phyloP scores from a whole-genome alignment of 2,329 filamentous ascomycete genomes.

The Diaporthe nobilis region DNA sequence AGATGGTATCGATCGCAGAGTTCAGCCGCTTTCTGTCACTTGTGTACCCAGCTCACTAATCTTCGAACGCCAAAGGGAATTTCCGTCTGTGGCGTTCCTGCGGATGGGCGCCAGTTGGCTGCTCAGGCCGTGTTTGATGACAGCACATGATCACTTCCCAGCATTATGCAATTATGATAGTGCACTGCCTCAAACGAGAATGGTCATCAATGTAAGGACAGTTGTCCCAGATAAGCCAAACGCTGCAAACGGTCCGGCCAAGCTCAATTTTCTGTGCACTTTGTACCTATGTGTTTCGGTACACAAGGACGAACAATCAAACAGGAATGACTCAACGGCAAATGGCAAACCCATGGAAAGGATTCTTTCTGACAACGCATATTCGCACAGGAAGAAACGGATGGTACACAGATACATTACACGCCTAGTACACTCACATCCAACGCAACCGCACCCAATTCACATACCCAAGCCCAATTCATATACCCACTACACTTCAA shows the following conservation, averaged over 20 bases:
- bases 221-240: no score
- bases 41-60: no score
- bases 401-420: no score
- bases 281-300: neutral
- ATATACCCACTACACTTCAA: no score
- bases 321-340: neutral
- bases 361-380: no score
- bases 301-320: no score
- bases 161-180: neutral
- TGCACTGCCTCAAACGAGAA: neutral
- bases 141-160: neutral
- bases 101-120: neutral
- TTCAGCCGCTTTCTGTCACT: neutral
- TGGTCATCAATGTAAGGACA: neutral
- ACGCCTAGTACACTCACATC: no score
- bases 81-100: neutral
- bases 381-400: no score
- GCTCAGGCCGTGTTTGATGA: neutral
- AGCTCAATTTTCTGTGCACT: neutral
- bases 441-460: no score
- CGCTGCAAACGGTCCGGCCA: neutral
- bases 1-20: neutral
- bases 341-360: accelerated
- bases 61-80: neutral
- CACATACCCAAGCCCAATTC: no score